phyloP scores from a whole-genome alignment of 2,329 filamentous ascomycete species.

The Xylariaceae sp. region DNA sequence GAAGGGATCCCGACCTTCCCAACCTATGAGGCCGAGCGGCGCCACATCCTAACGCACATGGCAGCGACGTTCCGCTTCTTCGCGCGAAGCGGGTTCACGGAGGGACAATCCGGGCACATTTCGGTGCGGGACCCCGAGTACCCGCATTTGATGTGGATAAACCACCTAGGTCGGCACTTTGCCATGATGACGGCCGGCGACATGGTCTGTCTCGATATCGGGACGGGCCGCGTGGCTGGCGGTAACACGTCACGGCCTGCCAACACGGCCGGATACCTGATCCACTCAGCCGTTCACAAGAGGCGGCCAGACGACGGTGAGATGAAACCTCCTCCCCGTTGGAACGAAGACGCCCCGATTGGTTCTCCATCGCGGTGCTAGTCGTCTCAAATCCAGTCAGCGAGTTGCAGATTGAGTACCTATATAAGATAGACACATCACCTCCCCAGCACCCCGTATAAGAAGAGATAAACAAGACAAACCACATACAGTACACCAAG shows the following conservation, averaged over 20 bases:
- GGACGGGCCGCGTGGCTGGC: slow-evolving; percentile 56
- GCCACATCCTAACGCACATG: slow-evolving; percentile 63
- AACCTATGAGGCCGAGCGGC: slow-evolving; percentile 45
- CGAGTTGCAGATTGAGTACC: background rate
- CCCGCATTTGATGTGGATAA: slow-evolving; percentile 54
- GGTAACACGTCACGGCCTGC: slow-evolving; percentile 57
- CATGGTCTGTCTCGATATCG: slow-evolving; percentile 61
- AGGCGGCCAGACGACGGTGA: slow-evolving; percentile 44
- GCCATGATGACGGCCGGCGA: slow-evolving; percentile 60
- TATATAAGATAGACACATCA: background rate
- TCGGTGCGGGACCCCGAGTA: slow-evolving; percentile 32
- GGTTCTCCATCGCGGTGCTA: background rate
- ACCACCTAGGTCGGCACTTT: slow-evolving; percentile 63
- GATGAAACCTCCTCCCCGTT: background rate
- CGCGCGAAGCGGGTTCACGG: slow-evolving; percentile 59
- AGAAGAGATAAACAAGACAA: background rate
- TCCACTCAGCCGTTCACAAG: slow-evolving; percentile 65
- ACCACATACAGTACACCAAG: background rate
- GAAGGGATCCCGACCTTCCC: slow-evolving; percentile 43
- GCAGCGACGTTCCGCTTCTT: slow-evolving; percentile 66
- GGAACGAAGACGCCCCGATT: background rate
- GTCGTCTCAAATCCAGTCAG: background rate
- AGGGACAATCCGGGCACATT: slow-evolving; percentile 58
- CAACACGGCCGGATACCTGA: slow-evolving; percentile 66
- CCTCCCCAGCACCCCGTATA: background rate